Base-by-base conservation (phyloP, 2,329 filamentous ascomycete genomes). In the Lecanosticta acicola region DNA sequence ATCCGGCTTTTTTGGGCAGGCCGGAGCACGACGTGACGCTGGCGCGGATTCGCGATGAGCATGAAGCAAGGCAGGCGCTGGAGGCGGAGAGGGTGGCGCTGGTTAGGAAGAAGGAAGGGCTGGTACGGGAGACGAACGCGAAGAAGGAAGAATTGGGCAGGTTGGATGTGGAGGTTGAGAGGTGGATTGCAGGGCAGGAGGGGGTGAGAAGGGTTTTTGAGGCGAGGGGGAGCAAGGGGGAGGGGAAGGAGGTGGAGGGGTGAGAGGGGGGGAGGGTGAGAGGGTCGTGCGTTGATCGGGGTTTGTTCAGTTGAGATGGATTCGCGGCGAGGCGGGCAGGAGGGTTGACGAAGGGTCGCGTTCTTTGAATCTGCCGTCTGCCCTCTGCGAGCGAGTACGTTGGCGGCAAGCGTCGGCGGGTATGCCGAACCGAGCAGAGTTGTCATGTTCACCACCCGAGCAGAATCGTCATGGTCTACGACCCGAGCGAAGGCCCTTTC, bases 91-190 rank as follows among this genome's bases (percentile, higher is more conserved):
- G 90, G 41, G 83, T 89, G 65, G 69, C 66, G 43, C 63, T 77
- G 56, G 62, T 75, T 46, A 73, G 82, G 68, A 77, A 79, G 66
- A 87, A 86, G 61, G 80, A 85, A 60, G 78, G 74, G 2, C 67
- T 87, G 50, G 81, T 84, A 51, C 78, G 79, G 26, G 81, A 85
- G 64, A 96, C 96, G 65, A 94, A 94, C 70, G 88, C 88, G 69
- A 80, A 91, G 56, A 95, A 94, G 66, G 90, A 96, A 45, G 89
- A 97, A 60, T 72, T 98, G 39, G 89, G 86, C 16, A 95, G 85
- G 60, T 71, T 98, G 50, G 93, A 98, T 60, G 85, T 86, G 61
- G 88, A 95, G 66, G 72, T 97, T 46, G 93, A 97, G 70, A 65
- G 61, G 47, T 65, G 59, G 62, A 37, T 64, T 13, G 45, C 29